Evolutionary conservation across 768 basidiomycete species (phyloP), one percentile per base, ranked within the genome.

Genomic region (Tephrocybe sp.): DNA sequence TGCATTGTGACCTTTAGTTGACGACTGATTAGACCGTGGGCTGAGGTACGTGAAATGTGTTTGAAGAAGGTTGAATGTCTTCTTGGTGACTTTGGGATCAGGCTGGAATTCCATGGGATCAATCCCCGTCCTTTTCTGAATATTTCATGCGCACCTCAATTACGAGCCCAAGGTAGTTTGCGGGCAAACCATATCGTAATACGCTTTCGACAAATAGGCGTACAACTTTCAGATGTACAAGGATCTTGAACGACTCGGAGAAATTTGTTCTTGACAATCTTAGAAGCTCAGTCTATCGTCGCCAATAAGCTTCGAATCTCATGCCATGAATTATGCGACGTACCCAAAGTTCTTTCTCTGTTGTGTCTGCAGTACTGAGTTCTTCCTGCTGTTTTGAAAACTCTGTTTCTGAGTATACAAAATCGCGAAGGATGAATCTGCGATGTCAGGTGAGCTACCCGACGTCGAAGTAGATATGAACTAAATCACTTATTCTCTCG

Each of bases 271-370:
- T 79, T 33, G 95, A 85, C 33, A 98, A 67, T 60, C 90, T 82
- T 20, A 99, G 74, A 0, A 99, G 79, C 59, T 99, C 96, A 22
- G 92, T 90, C 95, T 98, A 59, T 36, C 17, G 13, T 32, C 32
- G 31, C 46, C 26, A 3, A 19, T 59, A 46, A 59, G 47, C 17
- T n/a, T 38, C 12, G 31, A 32, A 11, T 23, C n/a, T n/a, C 39
- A 6, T n/a, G 16, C 32, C 3, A 33, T 39, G 23, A 10, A 34
- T 3, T 17, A 6, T 38, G 40, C n/a, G n/a, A 68, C 84, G 58
- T 63, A 96, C 95, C 97, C 97, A 98, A 43, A 97, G 84, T 62
- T 99, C 96, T 69, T 90, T 92, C 77, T 98, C 97, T 23, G 93
- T 91, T 6, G 79, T 76, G 56, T 86, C 85, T 2, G 93, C 84